Conservation (phyloP, 331 rosid genomes). For the Dryas integrifolia region DNA sequence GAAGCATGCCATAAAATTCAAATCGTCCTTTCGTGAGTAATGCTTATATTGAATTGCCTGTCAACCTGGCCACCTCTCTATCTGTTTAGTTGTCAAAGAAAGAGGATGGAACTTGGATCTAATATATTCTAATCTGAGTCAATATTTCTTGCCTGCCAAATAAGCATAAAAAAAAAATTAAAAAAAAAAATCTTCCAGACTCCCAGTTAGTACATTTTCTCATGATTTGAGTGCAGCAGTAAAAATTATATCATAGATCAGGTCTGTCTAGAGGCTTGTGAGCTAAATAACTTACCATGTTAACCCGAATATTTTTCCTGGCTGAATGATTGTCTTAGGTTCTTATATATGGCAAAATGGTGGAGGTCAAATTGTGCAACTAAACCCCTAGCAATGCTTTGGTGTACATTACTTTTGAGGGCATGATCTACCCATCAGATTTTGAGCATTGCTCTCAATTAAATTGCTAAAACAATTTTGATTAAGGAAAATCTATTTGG, state of each 20-base stretch:
- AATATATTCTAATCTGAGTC: not conserved
- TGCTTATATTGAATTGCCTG: not conserved
- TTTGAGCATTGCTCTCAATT: not conserved
- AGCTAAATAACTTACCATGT: conserved; percentile 5
- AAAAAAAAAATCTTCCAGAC: not conserved
- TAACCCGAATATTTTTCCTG: not conserved
- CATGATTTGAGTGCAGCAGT: not conserved
- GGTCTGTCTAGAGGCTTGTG: not conserved
- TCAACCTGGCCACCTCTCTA: not conserved
- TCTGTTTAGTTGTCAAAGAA: too few species aligned
- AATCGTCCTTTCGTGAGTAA: not conserved
- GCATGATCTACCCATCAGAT: not conserved
- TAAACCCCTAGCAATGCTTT: not conserved
- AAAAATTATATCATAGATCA: not conserved
- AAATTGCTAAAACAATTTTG: not conserved
- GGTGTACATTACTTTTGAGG: not conserved
- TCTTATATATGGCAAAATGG: conserved; percentile 1
- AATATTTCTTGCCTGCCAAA: not conserved
- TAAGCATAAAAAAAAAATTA: not conserved
- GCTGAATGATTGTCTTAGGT: not conserved
- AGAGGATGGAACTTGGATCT: not conserved
- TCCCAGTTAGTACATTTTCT: not conserved
- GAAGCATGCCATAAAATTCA: conserved; percentile 8
- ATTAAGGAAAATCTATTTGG: not conserved
- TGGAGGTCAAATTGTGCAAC: not conserved